Evolutionary conservation across 768 basidiomycete species (phyloP).

Genomic region (Amanita rimosa): DNA sequence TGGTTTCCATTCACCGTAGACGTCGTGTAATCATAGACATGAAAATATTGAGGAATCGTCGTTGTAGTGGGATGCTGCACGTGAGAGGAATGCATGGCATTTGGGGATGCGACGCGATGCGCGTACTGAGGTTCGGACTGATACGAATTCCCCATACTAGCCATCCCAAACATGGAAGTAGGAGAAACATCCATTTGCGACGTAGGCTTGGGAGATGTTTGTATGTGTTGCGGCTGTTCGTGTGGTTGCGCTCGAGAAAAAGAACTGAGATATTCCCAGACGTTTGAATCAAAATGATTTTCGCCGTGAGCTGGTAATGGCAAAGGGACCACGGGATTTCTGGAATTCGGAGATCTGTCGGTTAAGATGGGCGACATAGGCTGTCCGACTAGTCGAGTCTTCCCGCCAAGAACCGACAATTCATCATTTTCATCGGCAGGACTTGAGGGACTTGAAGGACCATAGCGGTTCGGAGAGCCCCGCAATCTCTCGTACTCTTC

Average conservation of each 20-base stretch:
- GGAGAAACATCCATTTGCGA: slow-evolving; percentile 27
- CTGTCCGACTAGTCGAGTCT: slow-evolving; percentile 53
- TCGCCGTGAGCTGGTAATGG: slow-evolving; percentile 43
- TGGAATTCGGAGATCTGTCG: slow-evolving; percentile 60
- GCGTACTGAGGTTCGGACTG: slow-evolving; percentile 24
- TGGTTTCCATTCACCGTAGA: slow-evolving; percentile 13
- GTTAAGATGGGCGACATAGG: slow-evolving; percentile 44
- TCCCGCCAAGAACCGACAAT: slow-evolving; percentile 51
- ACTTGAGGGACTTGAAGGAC: slow-evolving; percentile 26
- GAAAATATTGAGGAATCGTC: slow-evolving; percentile 58
- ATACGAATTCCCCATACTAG: slow-evolving; percentile 22
- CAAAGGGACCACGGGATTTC: slow-evolving; percentile 62
- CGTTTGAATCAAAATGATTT: slow-evolving; percentile 45
- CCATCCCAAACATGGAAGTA: slow-evolving; percentile 33
- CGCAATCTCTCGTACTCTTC: slow-evolving; percentile 54
- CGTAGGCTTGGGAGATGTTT: slow-evolving; percentile 8
- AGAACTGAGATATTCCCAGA: slow-evolving; percentile 58
- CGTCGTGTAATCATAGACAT: slow-evolving; percentile 61
- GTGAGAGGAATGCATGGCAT: background rate
- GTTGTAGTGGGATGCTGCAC: background rate
- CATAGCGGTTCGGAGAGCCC: slow-evolving; percentile 29
- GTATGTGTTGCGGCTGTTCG: slow-evolving; percentile 3
- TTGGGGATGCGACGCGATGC: slow-evolving; percentile 15
- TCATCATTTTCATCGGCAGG: slow-evolving; percentile 50
- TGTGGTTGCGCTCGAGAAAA: slow-evolving; percentile 23